phyloP scores from a whole-genome alignment of 768 basidiomycete species.

The Kwoniella botswanensis region DNA sequence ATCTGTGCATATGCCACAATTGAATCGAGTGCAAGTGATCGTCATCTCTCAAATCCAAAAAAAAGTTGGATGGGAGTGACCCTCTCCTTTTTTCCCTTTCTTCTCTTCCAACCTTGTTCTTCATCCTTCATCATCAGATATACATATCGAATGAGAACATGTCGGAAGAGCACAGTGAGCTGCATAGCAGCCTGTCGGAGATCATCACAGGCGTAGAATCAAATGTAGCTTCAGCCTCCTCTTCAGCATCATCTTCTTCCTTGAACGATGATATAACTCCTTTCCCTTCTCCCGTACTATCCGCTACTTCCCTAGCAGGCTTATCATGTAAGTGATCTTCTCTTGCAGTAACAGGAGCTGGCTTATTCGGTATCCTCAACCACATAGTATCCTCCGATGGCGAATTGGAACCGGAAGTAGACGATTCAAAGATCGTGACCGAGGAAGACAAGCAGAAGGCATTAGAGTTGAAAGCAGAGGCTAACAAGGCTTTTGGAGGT shows the following conservation, averaged over 20 bases:
- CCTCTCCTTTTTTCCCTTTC: not conserved
- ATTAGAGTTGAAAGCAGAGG: constrained; percentile 74
- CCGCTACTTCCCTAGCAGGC: constrained; percentile 35
- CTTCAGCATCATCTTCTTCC: constrained; percentile 6
- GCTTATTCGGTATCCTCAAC: too few species aligned
- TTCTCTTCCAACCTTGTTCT: not conserved
- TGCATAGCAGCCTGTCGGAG: constrained; percentile 25
- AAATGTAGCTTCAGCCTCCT: constrained; percentile 27
- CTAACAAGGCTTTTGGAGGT: constrained; percentile 79
- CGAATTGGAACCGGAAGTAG: constrained; percentile 49
- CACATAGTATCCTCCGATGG: constrained; percentile 47
- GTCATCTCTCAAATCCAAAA: not conserved
- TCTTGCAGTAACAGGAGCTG: too few species aligned
- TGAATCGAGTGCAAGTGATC: not conserved
- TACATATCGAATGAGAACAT: not conserved
- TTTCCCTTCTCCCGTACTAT: constrained; percentile 43
- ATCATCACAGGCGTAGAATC: constrained; percentile 46
- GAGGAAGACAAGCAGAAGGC: constrained; percentile 75
- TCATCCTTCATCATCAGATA: not conserved
- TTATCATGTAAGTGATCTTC: constrained; percentile 36
- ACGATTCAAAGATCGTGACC: constrained; percentile 62
- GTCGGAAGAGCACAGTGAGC: constrained; percentile 10
- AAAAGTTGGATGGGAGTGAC: not conserved
- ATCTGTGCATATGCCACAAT: too few species aligned
- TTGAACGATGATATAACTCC: constrained; percentile 46